Base-by-base conservation (phyloP, 1,284 basidiomycete genomes). In the Ceratobasidium sp. region DNA sequence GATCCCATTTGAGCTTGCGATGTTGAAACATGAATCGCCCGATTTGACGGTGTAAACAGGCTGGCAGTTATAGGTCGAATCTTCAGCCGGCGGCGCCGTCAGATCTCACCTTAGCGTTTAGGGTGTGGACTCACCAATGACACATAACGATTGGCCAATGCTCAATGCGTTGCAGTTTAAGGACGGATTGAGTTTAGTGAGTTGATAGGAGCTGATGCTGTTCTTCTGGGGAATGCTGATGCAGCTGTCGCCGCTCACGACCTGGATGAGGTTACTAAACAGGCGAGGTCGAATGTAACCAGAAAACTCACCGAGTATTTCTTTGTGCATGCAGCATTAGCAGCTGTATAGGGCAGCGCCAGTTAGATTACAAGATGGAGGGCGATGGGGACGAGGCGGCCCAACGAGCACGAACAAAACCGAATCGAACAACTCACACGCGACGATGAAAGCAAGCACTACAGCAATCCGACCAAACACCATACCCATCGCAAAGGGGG, bases 91-190 rank as follows among this genome's bases (percentile, higher is more conserved):
- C 34, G 34, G 34, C 2, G 8, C 8, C 34, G 8, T 34, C 34
- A 34, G 8, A 34, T 34, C 8, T 34, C 34, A 3, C 34, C 8
- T 8, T 34, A 2, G 34, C 34, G 34, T n/a, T n/a, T 34, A 34
- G 8, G 34, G 34, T 8, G 34, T 34, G 34, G 4, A 34, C 34
- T 34, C 34, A 34, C 34, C 19, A 5, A 19, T 61, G 1, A 61
- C 31, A n/a, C 58, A 61, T 5, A 61, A 22, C 6, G 39, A 39
- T 61, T 61, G 58, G 34, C 58, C 34, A 34, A 41, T 41, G 9
- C 31, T 39, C 2, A 61, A 34, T 9, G 58, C 58, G 37, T 37
- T 61, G 58, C 58, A 61, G 58, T 39, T 61, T 31, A 61, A 39
- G 19, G 37, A 41, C 2, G 58, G 58, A 31, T 61, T 61, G 2